Evolutionary conservation across 768 basidiomycete species (phyloP).

Genomic region (Amanita inopinata): DNA sequence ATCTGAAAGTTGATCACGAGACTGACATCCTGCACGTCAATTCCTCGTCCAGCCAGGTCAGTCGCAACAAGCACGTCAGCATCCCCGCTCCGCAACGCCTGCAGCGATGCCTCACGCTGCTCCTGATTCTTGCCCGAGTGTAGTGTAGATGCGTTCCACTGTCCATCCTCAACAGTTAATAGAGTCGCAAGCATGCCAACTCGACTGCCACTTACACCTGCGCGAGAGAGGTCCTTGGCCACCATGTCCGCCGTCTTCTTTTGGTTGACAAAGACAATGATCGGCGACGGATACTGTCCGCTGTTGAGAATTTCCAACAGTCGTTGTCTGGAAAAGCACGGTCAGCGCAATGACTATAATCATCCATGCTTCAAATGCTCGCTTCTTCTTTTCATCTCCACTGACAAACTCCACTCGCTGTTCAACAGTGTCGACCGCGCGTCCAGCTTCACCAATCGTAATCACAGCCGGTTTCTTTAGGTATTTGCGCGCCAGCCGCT

Average conservation of each 20-base stretch:
- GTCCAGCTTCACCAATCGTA: conserved; percentile 96
- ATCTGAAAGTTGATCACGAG: conserved; percentile 98
- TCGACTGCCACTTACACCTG: conserved; percentile 50
- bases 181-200: background rate
- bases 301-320: conserved; percentile 91
- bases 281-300: conserved; percentile 74
- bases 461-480: conserved; percentile 88
- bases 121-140: conserved; percentile 98
- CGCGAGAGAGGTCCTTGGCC: conserved; percentile 85
- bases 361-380: conserved; percentile 18
- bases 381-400: conserved; percentile 97
- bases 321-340: conserved; percentile 47
- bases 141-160: conserved; percentile 88
- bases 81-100: conserved; percentile 77
- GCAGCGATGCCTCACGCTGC: conserved; percentile 88
- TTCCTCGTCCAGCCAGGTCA: conserved; percentile 96
- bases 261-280: conserved; percentile 98
- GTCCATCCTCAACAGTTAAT: conserved; percentile 1
- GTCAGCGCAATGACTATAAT: conserved; percentile 11
- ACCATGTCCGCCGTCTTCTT: conserved; percentile 99
- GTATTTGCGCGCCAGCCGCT: conserved; percentile 90
- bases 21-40: conserved; percentile 95
- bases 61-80: conserved; percentile 91
- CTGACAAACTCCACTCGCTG: conserved; percentile 89
- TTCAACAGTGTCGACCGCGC: conserved; percentile 97